Base-by-base conservation (phyloP, 257 asterid genomes). In the Gentiana macrophylla region DNA sequence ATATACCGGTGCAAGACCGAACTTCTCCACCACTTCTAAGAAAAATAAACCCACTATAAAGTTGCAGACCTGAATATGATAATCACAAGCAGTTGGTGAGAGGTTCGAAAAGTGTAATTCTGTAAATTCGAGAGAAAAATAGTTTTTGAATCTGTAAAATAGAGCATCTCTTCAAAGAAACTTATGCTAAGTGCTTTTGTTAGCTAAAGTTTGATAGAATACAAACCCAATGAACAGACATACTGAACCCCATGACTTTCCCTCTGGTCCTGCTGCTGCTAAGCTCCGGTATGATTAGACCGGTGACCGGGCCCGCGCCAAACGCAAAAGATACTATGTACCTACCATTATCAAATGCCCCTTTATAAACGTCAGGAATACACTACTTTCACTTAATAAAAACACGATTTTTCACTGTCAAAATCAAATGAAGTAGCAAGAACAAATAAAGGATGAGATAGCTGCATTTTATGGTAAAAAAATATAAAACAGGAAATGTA, bases 231-330 rank as follows among this genome's bases (percentile, higher is more conserved):
- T 89, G 97, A 75, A 85, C 80, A 4, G 79, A 77, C 71, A 89
- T 77, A 71, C 95, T 89, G 83, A 89, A 89, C 57, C 84, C 77
- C 86, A 89, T 63, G 78, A 85, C 79, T 62, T 85, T 89, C 65
- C 89, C 86, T 55, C 94, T 80, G 56, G 91, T 85, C 72, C 84
- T 77, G 82, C 68, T 83, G 74, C 97, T 83, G 86, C 95, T 89
- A 45, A 89, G 89, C 80, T 85, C 97, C n/a, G 95, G 94, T 79
- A 89, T 89, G 46, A 89, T 67, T 57, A 89, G 80, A 34, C 97
- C 95, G 4, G 89, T 89, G 57, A 76, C 95, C 5, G 92, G 94
- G 37, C 97, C 97, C 54, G 91, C 94, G 69, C 97, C 95, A 50
- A 80, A 15, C 41, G 95, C 86, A 72, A 85, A 85, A 56, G 56